A percentile compares a stretch with the other conserved stretches of the same genome.
These are phyloP conservation scores for Paramyrothecium roridum DNA, from an alignment of 2,329 filamentous ascomycete species.

Conservation along the genomic window DNA sequence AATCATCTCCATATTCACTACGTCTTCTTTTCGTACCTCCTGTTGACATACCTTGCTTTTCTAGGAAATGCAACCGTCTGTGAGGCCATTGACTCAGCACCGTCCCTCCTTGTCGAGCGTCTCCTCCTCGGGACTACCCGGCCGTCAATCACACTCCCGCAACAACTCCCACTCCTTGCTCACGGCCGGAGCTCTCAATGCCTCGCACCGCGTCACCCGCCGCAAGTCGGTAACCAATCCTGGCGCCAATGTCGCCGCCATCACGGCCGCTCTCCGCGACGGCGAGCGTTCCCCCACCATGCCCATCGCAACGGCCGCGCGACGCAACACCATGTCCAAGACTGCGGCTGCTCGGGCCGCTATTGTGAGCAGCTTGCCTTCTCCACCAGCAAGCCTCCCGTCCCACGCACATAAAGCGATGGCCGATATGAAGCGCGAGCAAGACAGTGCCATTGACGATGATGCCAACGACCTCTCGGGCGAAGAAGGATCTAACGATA, in stretches of 20 bases:
- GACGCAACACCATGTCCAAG: conserved; percentile 70
- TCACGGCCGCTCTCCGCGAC: conserved; percentile 71
- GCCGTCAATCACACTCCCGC: conserved; percentile 65
- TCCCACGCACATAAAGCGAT: conserved; percentile 52
- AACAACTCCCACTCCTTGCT: conserved; percentile 81
- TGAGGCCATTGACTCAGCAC: conserved; percentile 64
- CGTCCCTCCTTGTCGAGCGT: conserved; percentile 57
- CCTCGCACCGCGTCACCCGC: conserved; percentile 81
- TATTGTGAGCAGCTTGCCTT: conserved; percentile 54
- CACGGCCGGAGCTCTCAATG: conserved; percentile 66
- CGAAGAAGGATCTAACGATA: conserved; percentile 48
- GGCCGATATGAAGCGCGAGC: conserved; percentile 45
- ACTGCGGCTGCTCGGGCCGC: conserved; percentile 49
- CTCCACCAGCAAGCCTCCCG: conserved; percentile 67
- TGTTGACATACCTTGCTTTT: conserved; percentile 27
- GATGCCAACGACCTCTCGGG: conserved; percentile 57
- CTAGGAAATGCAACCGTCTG: conserved; percentile 63
- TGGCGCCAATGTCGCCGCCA: conserved; percentile 68
- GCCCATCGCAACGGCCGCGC: conserved; percentile 55
- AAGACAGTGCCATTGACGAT: conserved; percentile 67
- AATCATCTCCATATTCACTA: no score
- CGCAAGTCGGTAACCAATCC: conserved; percentile 89
- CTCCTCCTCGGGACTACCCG: conserved; percentile 54
- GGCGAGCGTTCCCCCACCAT: conserved; percentile 54
- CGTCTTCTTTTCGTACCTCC: conserved; percentile 4